Evolutionary conservation across 177 flowering plant species (phyloP).

Genomic region (Telopea speciosissima): DNA sequence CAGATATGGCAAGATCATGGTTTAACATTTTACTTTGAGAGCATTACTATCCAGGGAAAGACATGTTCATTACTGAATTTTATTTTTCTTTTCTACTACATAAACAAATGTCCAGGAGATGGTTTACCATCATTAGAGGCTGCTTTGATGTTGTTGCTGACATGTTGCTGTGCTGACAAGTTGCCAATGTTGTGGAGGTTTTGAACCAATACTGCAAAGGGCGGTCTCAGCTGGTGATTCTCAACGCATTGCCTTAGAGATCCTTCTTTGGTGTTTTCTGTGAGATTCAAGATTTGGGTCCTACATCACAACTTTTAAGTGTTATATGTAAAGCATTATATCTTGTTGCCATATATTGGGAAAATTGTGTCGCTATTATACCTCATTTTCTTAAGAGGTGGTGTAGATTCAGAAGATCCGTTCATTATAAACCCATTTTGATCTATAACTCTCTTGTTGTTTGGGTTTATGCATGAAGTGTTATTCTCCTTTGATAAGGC

Average conservation of each 20-base stretch:
- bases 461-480: slow-evolving; percentile 38
- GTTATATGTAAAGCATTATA: slow-evolving; percentile 5
- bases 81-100: neutral
- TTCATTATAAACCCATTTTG: slow-evolving; percentile 31
- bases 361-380: too few species aligned
- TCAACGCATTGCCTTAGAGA: slow-evolving; percentile 24
- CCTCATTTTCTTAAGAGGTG: slow-evolving; percentile 63
- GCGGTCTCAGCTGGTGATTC: slow-evolving; percentile 51
- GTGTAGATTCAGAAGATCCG: slow-evolving; percentile 25
- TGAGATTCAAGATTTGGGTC: slow-evolving; percentile 34
- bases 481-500: slow-evolving; percentile 71
- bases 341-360: neutral
- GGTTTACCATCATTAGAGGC: slow-evolving; percentile 42
- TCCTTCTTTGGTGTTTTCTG: slow-evolving; percentile 33
- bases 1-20: too few species aligned
- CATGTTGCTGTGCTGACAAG: slow-evolving; percentile 26
- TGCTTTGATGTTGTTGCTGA: slow-evolving; percentile 19
- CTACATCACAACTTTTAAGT: slow-evolving; percentile 26
- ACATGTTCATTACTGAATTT: too few species aligned
- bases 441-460: slow-evolving; percentile 53
- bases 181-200: slow-evolving; percentile 29
- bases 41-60: too few species aligned
- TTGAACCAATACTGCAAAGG: slow-evolving; percentile 61
- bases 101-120: slow-evolving; percentile 2
- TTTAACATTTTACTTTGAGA: too few species aligned